Conservation (phyloP, 768 basidiomycete species). For the Daedaleopsis nitida region DNA sequence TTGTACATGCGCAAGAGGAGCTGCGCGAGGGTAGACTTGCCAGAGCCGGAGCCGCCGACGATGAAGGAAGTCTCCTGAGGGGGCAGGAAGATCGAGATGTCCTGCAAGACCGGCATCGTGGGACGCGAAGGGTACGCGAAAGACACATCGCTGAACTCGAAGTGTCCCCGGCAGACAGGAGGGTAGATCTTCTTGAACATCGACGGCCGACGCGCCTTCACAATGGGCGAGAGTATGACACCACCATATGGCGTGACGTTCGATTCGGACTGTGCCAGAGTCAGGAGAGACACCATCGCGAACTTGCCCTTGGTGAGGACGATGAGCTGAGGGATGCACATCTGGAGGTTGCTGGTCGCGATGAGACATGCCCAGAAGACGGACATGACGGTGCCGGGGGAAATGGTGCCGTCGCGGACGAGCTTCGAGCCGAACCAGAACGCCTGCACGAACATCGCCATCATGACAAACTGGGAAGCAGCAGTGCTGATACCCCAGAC, state of each 20-base stretch:
- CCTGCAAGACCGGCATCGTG: slow-evolving; percentile 53
- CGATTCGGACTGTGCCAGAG: slow-evolving; percentile 47
- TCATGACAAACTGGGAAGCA: slow-evolving; percentile 76
- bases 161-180: slow-evolving; percentile 65
- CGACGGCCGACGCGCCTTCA: slow-evolving; percentile 21
- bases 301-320: slow-evolving; percentile 80
- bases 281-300: slow-evolving; percentile 69
- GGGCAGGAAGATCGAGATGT: slow-evolving; percentile 70
- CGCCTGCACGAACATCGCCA: slow-evolving; percentile 93
- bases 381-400: slow-evolving; percentile 85
- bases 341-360: slow-evolving; percentile 84
- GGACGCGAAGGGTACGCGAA: slow-evolving; percentile 80
- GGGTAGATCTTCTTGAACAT: slow-evolving; percentile 69
- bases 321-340: slow-evolving; percentile 82
- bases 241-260: slow-evolving; percentile 29
- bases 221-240: slow-evolving; percentile 19
- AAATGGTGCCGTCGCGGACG: slow-evolving; percentile 72
- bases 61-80: slow-evolving; percentile 77
- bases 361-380: slow-evolving; percentile 98
- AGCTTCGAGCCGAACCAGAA: slow-evolving; percentile 96
- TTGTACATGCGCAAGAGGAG: slow-evolving; percentile 74
- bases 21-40: slow-evolving; percentile 72
- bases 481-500: slow-evolving; percentile 79
- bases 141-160: slow-evolving; percentile 57
- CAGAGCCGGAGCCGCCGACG: slow-evolving; percentile 77